Evolutionary conservation across 345 rosid species (phyloP).

Genomic region (Firmiana major): DNA sequence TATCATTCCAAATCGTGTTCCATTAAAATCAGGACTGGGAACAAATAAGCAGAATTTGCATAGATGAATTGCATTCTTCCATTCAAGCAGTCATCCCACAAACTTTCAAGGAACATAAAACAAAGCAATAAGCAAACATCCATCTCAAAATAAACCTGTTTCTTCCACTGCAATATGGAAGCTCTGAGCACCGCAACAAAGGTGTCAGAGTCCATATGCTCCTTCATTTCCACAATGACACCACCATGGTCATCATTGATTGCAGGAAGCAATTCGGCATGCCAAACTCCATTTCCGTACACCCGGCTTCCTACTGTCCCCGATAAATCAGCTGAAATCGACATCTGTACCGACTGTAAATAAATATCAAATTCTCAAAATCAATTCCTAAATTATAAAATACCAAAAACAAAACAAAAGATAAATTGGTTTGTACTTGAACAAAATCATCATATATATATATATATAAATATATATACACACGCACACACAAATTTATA

Average conservation of each 20-base stretch:
- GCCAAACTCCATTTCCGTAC: slow-evolving; percentile 28
- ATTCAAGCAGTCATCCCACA: not conserved
- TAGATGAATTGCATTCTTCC: not conserved
- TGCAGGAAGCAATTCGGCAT: slow-evolving; percentile 38
- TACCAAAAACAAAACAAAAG: not conserved
- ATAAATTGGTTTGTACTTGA: not conserved
- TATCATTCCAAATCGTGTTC: not conserved
- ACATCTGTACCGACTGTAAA: slow-evolving; percentile 14
- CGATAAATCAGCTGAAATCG: slow-evolving; percentile 1
- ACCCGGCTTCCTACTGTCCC: not conserved
- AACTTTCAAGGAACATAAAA: not conserved
- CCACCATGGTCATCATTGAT: slow-evolving; percentile 54
- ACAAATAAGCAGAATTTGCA: not conserved
- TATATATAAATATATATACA: too few species aligned
- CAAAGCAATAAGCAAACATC: not conserved
- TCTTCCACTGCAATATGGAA: slow-evolving; percentile 49
- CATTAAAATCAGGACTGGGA: not conserved
- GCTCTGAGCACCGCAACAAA: slow-evolving; percentile 38
- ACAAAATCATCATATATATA: not conserved
- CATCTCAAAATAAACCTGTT: slow-evolving; percentile 33
- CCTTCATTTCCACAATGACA: slow-evolving; percentile 52
- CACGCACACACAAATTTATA: too few species aligned
- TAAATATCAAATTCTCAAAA: not conserved
- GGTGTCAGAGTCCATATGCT: slow-evolving; percentile 38
- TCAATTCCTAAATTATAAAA: not conserved